Evolutionary conservation across 768 basidiomycete genomes (phyloP).

Genomic region (Gymnopilus junonius): DNA sequence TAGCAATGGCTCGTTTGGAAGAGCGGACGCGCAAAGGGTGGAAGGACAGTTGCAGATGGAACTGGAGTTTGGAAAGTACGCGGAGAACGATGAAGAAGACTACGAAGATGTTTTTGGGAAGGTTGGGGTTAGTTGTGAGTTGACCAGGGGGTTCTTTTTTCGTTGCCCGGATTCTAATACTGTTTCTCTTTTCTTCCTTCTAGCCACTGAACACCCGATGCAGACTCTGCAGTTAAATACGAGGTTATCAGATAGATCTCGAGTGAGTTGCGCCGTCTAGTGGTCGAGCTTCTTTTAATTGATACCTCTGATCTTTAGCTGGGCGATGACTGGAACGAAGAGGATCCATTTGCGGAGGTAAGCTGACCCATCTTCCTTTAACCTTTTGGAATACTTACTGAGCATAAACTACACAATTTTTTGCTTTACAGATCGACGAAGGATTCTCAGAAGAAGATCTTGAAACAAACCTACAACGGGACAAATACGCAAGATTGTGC

Average conservation of each 20-base stretch:
- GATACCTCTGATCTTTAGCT: conserved; percentile 41
- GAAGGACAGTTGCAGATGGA: conserved; percentile 61
- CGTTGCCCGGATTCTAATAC: neutral
- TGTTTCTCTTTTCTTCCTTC: neutral
- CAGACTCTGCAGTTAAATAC: conserved; percentile 87
- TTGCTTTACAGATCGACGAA: conserved; percentile 75
- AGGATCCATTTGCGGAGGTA: conserved; percentile 96
- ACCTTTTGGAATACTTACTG: too few relatives aligned
- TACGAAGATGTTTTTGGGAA: conserved; percentile 96
- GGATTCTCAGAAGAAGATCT: conserved; percentile 91
- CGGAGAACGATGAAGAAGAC: conserved; percentile 88
- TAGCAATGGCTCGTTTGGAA: conserved; percentile 60
- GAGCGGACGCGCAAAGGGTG: conserved; percentile 61
- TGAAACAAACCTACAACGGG: conserved; percentile 89
- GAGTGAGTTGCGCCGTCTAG: conserved; percentile 51
- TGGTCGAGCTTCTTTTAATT: neutral
- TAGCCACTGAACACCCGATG: conserved; percentile 62
- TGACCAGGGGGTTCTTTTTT: conserved; percentile 1
- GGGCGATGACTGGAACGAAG: conserved; percentile 86
- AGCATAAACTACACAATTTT: too few relatives aligned
- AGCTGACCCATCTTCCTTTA: neutral
- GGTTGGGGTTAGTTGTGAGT: conserved; percentile 66
- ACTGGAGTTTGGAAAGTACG: conserved; percentile 81
- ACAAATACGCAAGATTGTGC: conserved; percentile 90
- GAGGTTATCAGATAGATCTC: conserved; percentile 86